Percentiles rank a stretch among this genome's conserved stretches.
These are phyloP conservation scores for Arxiozyma slooffiae DNA, from an alignment of 1,139 yeast species.

Conservation along the genomic window DNA sequence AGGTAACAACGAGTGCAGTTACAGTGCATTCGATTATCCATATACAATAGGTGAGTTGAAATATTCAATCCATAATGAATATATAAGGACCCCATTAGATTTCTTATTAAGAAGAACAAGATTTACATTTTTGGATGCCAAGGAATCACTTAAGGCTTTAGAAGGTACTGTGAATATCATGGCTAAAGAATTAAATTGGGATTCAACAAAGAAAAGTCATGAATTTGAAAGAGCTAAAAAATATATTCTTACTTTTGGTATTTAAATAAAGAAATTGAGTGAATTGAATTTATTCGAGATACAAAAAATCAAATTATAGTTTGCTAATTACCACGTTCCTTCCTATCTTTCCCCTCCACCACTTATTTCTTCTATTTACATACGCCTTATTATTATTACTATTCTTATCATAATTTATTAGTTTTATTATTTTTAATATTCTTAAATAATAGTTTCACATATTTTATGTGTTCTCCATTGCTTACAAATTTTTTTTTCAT, in stretches of 20 bases:
- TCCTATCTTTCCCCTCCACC: neutral
- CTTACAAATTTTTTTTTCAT: neutral
- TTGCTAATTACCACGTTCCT: too few species aligned
- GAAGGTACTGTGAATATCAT: slow-evolving; percentile 81
- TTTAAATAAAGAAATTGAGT: slow-evolving; percentile 9
- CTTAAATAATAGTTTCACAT: neutral
- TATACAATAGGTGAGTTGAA: slow-evolving; percentile 86
- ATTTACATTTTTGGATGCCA: slow-evolving; percentile 83
- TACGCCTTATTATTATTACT: neutral
- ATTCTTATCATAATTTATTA: neutral
- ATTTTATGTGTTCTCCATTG: neutral
- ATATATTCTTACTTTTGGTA: slow-evolving; percentile 53
- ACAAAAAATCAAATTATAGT: too few species aligned
- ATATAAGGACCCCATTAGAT: slow-evolving; percentile 79
- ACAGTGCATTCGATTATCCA: slow-evolving; percentile 59
- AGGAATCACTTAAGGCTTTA: slow-evolving; percentile 70
- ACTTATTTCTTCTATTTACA: neutral
- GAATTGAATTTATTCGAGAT: neutral
- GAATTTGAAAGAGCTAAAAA: slow-evolving; percentile 47
- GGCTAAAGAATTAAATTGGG: slow-evolving; percentile 76
- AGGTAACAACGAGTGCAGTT: neutral
- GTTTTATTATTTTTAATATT: neutral
- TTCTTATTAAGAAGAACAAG: slow-evolving; percentile 91
- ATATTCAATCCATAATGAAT: slow-evolving; percentile 75
- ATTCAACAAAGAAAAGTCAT: slow-evolving; percentile 44